Evolutionary conservation across 1,284 basidiomycete species (phyloP).

Genomic region (Exsudoporus floridanus): DNA sequence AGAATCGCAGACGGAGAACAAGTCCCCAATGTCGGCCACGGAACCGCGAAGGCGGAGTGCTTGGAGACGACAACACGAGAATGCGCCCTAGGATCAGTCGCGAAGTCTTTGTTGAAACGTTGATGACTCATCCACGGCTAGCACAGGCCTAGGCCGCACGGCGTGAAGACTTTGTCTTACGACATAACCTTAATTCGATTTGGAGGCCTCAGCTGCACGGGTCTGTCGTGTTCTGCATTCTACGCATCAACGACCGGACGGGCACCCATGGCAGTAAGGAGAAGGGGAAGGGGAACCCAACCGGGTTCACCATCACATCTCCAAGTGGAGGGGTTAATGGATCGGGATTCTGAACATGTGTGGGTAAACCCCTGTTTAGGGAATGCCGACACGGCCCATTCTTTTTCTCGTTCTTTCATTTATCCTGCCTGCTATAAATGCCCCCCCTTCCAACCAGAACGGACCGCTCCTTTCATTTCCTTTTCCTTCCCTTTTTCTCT

Average conservation of each 20-base stretch:
- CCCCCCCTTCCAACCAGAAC: neutral
- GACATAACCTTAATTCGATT: neutral
- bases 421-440: slow-evolving; percentile 12
- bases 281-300: neutral
- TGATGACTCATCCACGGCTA: neutral
- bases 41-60: neutral
- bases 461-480: neutral
- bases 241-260: neutral
- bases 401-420: neutral
- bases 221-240: neutral
- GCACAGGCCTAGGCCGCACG: neutral
- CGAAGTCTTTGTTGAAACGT: neutral
- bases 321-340: neutral
- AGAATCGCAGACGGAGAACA: neutral
- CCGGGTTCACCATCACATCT: neutral
- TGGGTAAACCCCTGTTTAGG: neutral
- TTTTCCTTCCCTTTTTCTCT: neutral
- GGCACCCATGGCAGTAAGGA: neutral
- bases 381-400: slow-evolving; percentile 14
- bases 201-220: neutral
- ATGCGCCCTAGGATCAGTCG: neutral
- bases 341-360: slow-evolving; percentile 3
- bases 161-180: neutral
- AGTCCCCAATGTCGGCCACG: neutral
- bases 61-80: neutral